Evolutionary conservation across 345 rosid species (phyloP), one percentile per base, ranked within the genome.

Genomic region (Euphorbia tirucalli): DNA sequence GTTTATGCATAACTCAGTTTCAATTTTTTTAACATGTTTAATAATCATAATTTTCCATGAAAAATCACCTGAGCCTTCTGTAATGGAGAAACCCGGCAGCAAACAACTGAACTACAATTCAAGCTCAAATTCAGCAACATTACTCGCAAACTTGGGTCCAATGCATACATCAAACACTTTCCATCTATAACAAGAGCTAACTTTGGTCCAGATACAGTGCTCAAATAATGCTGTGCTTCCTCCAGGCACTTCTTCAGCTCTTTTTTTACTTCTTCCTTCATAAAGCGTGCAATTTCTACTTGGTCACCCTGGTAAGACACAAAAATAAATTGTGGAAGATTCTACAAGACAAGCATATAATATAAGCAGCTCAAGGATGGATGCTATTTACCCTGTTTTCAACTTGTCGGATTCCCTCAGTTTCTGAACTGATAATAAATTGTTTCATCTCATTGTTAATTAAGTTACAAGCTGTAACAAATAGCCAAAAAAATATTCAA

Each of bases 71-170:
- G 99, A 66, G 99, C 99, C 83, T 95, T 95, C 85, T 95, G 99
- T 67, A 95, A 79, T 46, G 99, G 99, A 78, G 99, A 95, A 77
- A 95, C 99, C 68, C 99, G 93, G 73, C 99, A 95, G 84, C 99
- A 95, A 75, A 93, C 97, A 71, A 95, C 99, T 66, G 99, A 90
- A 77, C 82, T 82, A 75, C 99, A 95, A 78, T 93, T 95, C 87
- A 95, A 81, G 87, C 99, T 90, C 83, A 95, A 80, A 83, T 87
- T 93, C 79, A 95, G 96, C 35, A 95, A 85, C 80, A 78, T 88
- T 67, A 85, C 90, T 21, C 98, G 93, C 73, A 95, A 80, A 73
- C 82, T 86, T 69, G 96, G 96, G 81, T 95, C 99, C 78, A 95
- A 77, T 44, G 98, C 99, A 77, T 93, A 84, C 97, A 89, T 95